Evolutionary conservation across 2,329 filamentous ascomycete genomes (phyloP), one percentile per base, ranked within the genome.

Genomic region (Penicillium sp.): DNA sequence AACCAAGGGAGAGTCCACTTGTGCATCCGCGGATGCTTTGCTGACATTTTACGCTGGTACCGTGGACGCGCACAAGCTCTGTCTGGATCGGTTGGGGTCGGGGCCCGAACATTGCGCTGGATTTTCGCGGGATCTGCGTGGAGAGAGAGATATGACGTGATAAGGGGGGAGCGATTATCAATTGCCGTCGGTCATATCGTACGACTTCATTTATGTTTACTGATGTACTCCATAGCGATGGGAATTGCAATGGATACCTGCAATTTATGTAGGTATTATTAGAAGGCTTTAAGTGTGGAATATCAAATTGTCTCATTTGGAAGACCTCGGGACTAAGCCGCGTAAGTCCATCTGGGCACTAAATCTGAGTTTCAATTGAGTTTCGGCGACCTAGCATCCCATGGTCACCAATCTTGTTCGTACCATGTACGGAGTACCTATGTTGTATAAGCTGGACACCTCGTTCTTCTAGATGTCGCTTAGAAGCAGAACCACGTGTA

Each of bases 141-240:
- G 43, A 39, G 46, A 22, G 35, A 10, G 7, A 24, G 13, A 24
- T 24, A 7, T 38, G 40, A 49, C 17, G 43, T 33, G 45, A 52
- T 48, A 53, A 49, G 52, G 43, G 43, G 48, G 46, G 50, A 24
- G 6, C 9, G 2, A 45, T 55, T 53, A 45, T 43, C 42, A 51
- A 53, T 49, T 43, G 15, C 17, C 22, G 13, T 35, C 38, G 24
- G 44, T 57, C 53, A 55, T 34, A 17, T 21, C 22, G n/a, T n/a
- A 24, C 13, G 12, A n/a, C 4, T 24, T 24, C 12, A 15, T 8
- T 15, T 37, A 22, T 7, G 6, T 32, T 32, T 32, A 21, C 7
- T 22, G 19, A 37, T 15, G 6, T 34, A 7, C 24, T 26, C 7
- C 2, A 2, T 26, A 8, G 24, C 8, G 26, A 28, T 12, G 10